Evolutionary conservation across 2,329 filamentous ascomycete species (phyloP).

Genomic region (Fusarium siculi): DNA sequence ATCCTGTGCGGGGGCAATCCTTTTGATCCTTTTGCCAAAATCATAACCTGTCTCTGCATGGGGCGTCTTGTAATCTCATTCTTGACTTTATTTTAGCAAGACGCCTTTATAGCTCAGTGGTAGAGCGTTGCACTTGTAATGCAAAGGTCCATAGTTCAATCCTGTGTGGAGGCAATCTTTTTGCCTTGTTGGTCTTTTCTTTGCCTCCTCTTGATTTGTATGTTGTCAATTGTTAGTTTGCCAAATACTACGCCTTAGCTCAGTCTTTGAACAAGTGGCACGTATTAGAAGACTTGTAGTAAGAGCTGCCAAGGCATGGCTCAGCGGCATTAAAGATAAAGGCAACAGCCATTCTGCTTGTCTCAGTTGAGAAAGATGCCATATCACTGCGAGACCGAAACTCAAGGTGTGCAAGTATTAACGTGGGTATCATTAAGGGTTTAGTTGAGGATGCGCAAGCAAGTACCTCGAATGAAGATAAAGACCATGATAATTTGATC

Average conservation of each 20-base stretch:
- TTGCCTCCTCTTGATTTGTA: not conserved
- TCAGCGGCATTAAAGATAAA: not conserved
- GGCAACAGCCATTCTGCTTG: not conserved
- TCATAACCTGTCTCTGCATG: too few species aligned
- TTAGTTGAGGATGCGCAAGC: constrained; percentile 26
- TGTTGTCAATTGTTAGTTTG: not conserved
- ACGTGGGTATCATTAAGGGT: constrained; percentile 40
- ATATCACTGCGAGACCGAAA: not conserved
- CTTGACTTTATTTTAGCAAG: not conserved
- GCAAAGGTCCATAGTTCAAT: constrained; percentile 41
- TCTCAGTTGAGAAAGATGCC: not conserved
- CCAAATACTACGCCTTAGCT: not conserved
- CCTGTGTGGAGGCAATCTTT: constrained; percentile 34
- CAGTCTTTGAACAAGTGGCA: not conserved
- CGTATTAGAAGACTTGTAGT: not conserved
- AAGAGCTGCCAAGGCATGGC: not conserved
- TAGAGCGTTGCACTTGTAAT: constrained; percentile 41
- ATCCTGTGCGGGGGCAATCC: constrained; percentile 35
- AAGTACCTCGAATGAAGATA: constrained; percentile 33
- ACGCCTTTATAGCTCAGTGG: constrained; percentile 39
- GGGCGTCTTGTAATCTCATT: not conserved
- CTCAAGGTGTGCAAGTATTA: constrained; percentile 17
- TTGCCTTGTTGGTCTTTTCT: not conserved
- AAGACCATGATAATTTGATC: constrained; percentile 8
- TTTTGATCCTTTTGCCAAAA: constrained; percentile 8